Conservation (phyloP, 139 green algal genomes). For the Monoraphidium neglectum region DNA sequence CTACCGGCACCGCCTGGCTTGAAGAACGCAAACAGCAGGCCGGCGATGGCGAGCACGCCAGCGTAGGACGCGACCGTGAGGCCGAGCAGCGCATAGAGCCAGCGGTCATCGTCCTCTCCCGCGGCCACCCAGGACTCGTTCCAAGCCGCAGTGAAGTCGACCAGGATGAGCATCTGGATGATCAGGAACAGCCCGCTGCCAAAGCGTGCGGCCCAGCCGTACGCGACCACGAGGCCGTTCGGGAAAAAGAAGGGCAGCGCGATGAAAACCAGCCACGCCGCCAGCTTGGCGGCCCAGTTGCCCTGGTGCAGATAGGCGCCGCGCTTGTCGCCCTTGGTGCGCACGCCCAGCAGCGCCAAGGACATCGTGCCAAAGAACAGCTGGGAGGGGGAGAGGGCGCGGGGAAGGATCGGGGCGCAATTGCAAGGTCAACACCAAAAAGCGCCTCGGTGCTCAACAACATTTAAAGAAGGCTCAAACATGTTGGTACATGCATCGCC, state of each 20-base stretch:
- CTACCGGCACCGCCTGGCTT: slow-evolving; percentile 65
- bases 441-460: background rate
- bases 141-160: slow-evolving; percentile 91
- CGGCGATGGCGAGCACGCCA: slow-evolving; percentile 57
- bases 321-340: slow-evolving; percentile 80
- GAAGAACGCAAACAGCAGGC: slow-evolving; percentile 89
- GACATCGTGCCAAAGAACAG: slow-evolving; percentile 88
- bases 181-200: slow-evolving; percentile 91
- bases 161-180: slow-evolving; percentile 95
- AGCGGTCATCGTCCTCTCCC: slow-evolving; percentile 81
- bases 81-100: slow-evolving; percentile 82
- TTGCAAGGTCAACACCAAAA: background rate
- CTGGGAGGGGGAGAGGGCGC: slow-evolving; percentile 37
- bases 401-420: no score
- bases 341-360: slow-evolving; percentile 75
- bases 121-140: slow-evolving; percentile 91
- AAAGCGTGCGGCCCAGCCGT: slow-evolving; percentile 80
- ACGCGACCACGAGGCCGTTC: slow-evolving; percentile 71
- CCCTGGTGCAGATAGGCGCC: slow-evolving; percentile 88
- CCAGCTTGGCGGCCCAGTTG: slow-evolving; percentile 86
- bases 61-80: slow-evolving; percentile 73
- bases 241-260: slow-evolving; percentile 86
- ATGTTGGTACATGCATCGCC: no score
- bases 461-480: no score
- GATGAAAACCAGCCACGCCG: slow-evolving; percentile 81